Percentiles rank a stretch among this genome's conserved stretches.
Conservation (phyloP, 495 filamentous ascomycete species). For the Lindgomyces ingoldianus region DNA sequence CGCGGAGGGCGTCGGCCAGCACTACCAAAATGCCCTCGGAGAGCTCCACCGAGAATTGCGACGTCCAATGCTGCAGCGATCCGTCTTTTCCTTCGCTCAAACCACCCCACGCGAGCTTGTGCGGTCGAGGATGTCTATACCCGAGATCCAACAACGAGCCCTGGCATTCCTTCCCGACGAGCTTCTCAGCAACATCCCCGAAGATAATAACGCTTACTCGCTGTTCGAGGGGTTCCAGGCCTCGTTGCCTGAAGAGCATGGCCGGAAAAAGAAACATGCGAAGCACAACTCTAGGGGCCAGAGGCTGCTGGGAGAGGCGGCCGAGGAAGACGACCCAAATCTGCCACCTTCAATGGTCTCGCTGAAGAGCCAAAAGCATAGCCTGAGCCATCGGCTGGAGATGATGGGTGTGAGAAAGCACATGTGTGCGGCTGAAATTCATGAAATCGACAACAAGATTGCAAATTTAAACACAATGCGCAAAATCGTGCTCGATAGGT, state of each 20-base stretch:
- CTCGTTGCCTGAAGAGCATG: slow-evolving; percentile 73
- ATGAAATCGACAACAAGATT: slow-evolving; percentile 95
- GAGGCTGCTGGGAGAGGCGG: slow-evolving; percentile 68
- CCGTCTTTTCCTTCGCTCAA: slow-evolving; percentile 83
- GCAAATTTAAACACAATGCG: slow-evolving; percentile 92
- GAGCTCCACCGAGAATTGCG: slow-evolving; percentile 87
- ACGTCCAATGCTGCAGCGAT: slow-evolving; percentile 78
- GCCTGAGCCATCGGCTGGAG: slow-evolving; percentile 78
- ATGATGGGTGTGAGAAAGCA: slow-evolving; percentile 93
- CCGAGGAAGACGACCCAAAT: slow-evolving; percentile 51
- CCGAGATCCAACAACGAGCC: slow-evolving; percentile 94
- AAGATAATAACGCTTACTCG: slow-evolving; percentile 80
- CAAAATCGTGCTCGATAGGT: slow-evolving; percentile 83
- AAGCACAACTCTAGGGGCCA: slow-evolving; percentile 69
- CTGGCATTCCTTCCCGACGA: slow-evolving; percentile 88
- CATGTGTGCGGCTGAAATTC: slow-evolving; percentile 95
- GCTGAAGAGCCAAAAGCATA: slow-evolving; percentile 74
- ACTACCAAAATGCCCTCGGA: slow-evolving; percentile 83
- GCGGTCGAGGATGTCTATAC: slow-evolving; percentile 83
- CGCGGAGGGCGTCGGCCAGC: slow-evolving; percentile 55
- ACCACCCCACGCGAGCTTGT: slow-evolving; percentile 89
- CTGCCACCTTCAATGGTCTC: slow-evolving; percentile 65
- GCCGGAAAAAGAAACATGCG: slow-evolving; percentile 67
- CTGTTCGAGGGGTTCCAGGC: slow-evolving; percentile 97
- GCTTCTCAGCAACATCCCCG: slow-evolving; percentile 82